phyloP scores from a whole-genome alignment of 2,329 filamentous ascomycete genomes.

The Aspergillus latus region DNA sequence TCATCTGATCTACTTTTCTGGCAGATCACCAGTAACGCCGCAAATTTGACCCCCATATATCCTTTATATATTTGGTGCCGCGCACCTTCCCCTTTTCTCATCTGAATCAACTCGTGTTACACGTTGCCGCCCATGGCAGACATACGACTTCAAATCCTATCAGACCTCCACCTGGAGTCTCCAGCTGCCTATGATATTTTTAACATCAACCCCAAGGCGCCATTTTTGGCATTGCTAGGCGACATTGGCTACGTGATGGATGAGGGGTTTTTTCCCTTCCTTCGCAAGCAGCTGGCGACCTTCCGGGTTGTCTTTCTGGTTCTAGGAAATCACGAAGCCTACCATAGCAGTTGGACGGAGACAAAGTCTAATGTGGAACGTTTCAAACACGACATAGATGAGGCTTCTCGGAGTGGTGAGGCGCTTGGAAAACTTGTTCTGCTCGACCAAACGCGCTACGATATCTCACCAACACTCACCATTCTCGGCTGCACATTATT shows the following conservation, averaged over 20 bases:
- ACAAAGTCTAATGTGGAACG: conserved; percentile 17
- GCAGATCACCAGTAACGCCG: too few species aligned
- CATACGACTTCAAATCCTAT: not conserved
- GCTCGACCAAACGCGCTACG: conserved; percentile 36
- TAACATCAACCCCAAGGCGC: conserved; percentile 44
- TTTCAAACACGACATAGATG: conserved; percentile 17
- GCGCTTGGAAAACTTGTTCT: conserved; percentile 33
- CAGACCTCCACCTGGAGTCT: conserved; percentile 55
- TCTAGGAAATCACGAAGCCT: conserved; percentile 56
- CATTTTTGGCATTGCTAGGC: conserved; percentile 53
- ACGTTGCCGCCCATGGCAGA: not conserved
- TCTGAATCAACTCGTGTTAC: not conserved
- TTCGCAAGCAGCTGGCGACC: conserved; percentile 44
- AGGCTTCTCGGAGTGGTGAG: not conserved
- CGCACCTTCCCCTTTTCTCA: not conserved
- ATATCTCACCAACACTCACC: conserved; percentile 32
- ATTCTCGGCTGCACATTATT: conserved; percentile 51
- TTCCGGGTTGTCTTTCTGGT: conserved; percentile 53
- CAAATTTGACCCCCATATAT: too few species aligned
- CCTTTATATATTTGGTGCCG: too few species aligned
- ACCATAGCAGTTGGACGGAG: conserved; percentile 22
- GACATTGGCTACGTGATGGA: conserved; percentile 50
- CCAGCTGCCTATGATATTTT: conserved; percentile 50
- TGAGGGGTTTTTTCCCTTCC: conserved; percentile 42
- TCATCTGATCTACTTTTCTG: too few species aligned